Evolutionary conservation across 176 grass and related monocot genomes (phyloP), one percentile per base, ranked within the genome.

Genomic region (Carex myosuroides): DNA sequence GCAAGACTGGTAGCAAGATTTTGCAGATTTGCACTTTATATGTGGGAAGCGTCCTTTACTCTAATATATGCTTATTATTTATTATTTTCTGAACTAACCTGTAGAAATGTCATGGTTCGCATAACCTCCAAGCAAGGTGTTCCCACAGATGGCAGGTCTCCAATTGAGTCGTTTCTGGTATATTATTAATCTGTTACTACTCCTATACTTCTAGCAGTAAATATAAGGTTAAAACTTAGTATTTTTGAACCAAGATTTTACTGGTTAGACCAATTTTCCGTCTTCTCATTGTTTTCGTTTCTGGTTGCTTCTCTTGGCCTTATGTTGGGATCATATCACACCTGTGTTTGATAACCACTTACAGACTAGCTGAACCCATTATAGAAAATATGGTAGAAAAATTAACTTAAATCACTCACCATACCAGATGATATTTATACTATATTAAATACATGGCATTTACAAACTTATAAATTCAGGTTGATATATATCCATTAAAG

Each of bases 401-500:
- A 46, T 30, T 5, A 16, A 76, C 48, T 30, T 24, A 32, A 10
- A 21, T 17, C 22, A 75, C 48, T 76, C 22, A 76, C 13, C 72
- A 55, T 72, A 48, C n/a, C 3, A 50, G 12, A 55, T 76, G 22
- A 76, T 76, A 17, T 75, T 53, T 22, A 30, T 76, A 76, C 72
- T 17, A 74, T 26, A 42, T 74, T 57, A 48, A 57, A 37, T 0
- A 60, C 37, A 78, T 77, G 17, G 5, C 35, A 13, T 76, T 78
- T 52, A 76, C 65, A 46, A 69, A 60, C 39, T 20, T 76, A 74
- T 33, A 37, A 71, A 64, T 91, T 33, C 89, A 98, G 95, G 95
- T 98, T 63, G 92, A 98, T 64, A 98, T 98, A 37, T 94, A 98
- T 90, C 95, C 95, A 26, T 87, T 98, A 72, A 98, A 91, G 90